Evolutionary conservation across 768 basidiomycete species (phyloP).

Genomic region (Termitomyces sp.): DNA sequence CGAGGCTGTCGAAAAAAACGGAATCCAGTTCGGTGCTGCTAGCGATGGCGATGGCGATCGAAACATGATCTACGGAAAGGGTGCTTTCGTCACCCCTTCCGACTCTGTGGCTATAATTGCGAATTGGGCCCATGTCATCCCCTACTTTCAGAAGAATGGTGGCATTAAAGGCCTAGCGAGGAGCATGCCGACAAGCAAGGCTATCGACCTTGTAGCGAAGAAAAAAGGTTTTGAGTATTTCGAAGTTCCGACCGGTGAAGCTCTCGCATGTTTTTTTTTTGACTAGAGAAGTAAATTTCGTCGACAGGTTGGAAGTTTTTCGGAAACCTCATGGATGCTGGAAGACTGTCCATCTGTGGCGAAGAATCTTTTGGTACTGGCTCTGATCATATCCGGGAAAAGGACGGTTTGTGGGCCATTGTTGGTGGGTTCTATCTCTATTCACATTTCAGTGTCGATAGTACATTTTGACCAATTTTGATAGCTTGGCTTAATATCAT

Average conservation of each 20-base stretch:
- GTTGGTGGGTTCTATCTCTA: conserved; percentile 46
- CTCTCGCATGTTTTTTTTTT: background rate
- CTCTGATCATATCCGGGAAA: conserved; percentile 99
- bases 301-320: conserved; percentile 96
- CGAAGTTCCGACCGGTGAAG: conserved; percentile 88
- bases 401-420: conserved; percentile 98
- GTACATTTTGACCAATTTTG: background rate
- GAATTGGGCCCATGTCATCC: conserved; percentile 89
- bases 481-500: conserved; percentile 97
- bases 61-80: conserved; percentile 99
- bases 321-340: conserved; percentile 99
- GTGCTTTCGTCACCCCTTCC: conserved; percentile 95
- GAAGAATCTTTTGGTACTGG: conserved; percentile 99
- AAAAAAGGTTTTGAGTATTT: conserved; percentile 90
- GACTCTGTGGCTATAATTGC: conserved; percentile 99
- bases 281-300: background rate
- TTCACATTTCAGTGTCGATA: background rate
- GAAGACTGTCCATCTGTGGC: conserved; percentile 94
- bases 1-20: conserved; percentile 79
- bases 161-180: conserved; percentile 95
- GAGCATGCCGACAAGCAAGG: conserved; percentile 96
- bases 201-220: conserved; percentile 93
- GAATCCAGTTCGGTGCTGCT: conserved; percentile 92
- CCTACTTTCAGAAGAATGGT: conserved; percentile 83
- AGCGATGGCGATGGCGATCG: conserved; percentile 97